Evolutionary conservation across 1,284 basidiomycete species (phyloP), one percentile per base, ranked within the genome.

Genomic region (Bondarzewia mesenterica): DNA sequence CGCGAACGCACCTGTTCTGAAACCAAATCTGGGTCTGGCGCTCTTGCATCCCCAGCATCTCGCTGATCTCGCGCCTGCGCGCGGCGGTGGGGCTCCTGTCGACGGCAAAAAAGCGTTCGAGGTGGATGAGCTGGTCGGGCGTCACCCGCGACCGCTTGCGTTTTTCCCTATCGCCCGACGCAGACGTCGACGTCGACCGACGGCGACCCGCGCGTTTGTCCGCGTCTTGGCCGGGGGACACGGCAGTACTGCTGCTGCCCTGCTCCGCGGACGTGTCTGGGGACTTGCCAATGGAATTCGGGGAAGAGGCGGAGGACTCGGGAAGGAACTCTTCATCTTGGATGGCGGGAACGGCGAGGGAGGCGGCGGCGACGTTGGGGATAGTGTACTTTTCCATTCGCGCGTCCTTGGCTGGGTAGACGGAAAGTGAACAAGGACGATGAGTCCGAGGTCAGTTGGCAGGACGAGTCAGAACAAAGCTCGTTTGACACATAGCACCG

Each of bases 21-120:
- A 89, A 90, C 88, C 87, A 89, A 48, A 90, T 85, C 64, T 89
- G 87, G 0, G 85, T 88, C 69, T 89, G 87, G 37, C 86, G 79
- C 65, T 89, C 87, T 50, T 85, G 76, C 83, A 89, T 89, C 16
- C 85, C 84, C n/a, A 90, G 70, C 50, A 77, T 63, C 29, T 81
- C 75, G 49, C 83, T 80, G 47, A 90, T 88, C 57, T 88, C 85
- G 52, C 78, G 77, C 44, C 87, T 71, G 45, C 79, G 74, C 6
- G 73, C 73, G 5, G 83, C 81, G 3, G 82, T 84, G 12, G 87
- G 87, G 56, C 78, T 85, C 40, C 79, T 73, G 62, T 89, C 84
- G 44, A 68, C 58, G 15, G 76, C 64, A 60, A 89, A 90, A 55
- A 80, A 78, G 3, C 70, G 73, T 57, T 90, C 87, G 27, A 90